A percentile compares a stretch with the other conserved stretches of the same genome.
phyloP scores from a whole-genome alignment of 2,329 filamentous ascomycete species.

The Aspergillus vadensis region DNA sequence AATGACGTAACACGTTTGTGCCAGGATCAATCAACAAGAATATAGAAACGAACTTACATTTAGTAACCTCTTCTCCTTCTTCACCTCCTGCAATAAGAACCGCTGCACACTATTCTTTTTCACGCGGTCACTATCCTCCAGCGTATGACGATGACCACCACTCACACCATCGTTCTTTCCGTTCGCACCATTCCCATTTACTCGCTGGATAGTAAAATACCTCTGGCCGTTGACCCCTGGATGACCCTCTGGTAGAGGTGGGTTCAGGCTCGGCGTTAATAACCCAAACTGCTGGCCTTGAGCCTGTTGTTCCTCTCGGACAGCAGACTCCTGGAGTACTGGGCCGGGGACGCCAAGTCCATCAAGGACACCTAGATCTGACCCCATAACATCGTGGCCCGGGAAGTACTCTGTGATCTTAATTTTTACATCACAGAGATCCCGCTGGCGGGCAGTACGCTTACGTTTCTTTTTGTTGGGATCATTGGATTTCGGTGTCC shows the following conservation, averaged over 20 bases:
- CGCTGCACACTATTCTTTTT: slow-evolving; percentile 79
- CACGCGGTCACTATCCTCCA: slow-evolving; percentile 74
- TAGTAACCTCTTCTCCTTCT: slow-evolving; percentile 61
- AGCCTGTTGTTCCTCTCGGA: not conserved
- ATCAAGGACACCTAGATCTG: slow-evolving; percentile 27
- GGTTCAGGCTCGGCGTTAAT: slow-evolving; percentile 44
- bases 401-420: slow-evolving; percentile 81
- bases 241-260: slow-evolving; percentile 46
- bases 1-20: slow-evolving; percentile 18
- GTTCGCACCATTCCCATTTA: slow-evolving; percentile 75
- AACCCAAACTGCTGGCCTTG: slow-evolving; percentile 44
- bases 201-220: slow-evolving; percentile 74
- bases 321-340: not conserved
- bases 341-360: slow-evolving; percentile 22
- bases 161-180: slow-evolving; percentile 69
- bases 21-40: not conserved
- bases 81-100: slow-evolving; percentile 64
- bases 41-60: slow-evolving; percentile 48
- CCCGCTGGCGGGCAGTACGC: slow-evolving; percentile 70
- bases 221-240: slow-evolving; percentile 55
- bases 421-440: slow-evolving; percentile 85
- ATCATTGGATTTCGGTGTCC: slow-evolving; percentile 76
- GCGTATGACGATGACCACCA: slow-evolving; percentile 72
- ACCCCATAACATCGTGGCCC: slow-evolving; percentile 39
- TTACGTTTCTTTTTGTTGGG: slow-evolving; percentile 82